Conservation (phyloP, 2,329 filamentous ascomycete species). For the Aspergillus niger region DNA sequence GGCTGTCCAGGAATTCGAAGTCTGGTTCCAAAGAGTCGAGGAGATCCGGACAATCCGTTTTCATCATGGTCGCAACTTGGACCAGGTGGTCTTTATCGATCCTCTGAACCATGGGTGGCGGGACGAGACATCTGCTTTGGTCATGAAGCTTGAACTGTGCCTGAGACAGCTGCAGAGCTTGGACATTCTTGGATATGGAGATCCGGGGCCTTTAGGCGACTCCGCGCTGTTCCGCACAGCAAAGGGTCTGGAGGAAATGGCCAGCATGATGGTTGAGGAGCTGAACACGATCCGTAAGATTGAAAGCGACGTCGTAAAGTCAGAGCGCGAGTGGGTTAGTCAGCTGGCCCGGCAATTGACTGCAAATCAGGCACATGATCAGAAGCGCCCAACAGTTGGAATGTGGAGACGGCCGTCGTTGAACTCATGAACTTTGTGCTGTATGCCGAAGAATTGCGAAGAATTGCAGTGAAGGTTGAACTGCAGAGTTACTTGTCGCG, state of each 20-base stretch:
- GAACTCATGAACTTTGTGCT: slow-evolving; percentile 8
- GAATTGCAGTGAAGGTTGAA: not conserved
- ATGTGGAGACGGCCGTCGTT: slow-evolving; percentile 29
- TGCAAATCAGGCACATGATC: slow-evolving; percentile 12
- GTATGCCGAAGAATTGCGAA: not conserved
- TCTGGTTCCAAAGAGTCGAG: slow-evolving; percentile 37
- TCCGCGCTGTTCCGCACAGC: slow-evolving; percentile 38
- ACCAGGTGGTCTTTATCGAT: slow-evolving; percentile 35
- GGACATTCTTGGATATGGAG: slow-evolving; percentile 36
- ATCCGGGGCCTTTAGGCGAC: slow-evolving; percentile 22
- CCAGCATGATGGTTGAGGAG: slow-evolving; percentile 41
- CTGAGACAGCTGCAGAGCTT: slow-evolving; percentile 39
- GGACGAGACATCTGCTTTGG: slow-evolving; percentile 33
- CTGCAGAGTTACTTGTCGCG: not conserved
- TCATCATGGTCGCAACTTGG: slow-evolving; percentile 13
- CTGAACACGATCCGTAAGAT: slow-evolving; percentile 38
- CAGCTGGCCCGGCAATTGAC: slow-evolving; percentile 31
- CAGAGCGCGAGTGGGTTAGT: slow-evolving; percentile 38
- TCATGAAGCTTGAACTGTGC: slow-evolving; percentile 38
- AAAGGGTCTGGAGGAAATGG: slow-evolving; percentile 31
- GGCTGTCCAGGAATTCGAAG: slow-evolving; percentile 36
- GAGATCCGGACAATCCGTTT: slow-evolving; percentile 27
- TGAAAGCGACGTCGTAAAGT: slow-evolving; percentile 36
- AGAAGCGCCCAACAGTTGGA: slow-evolving; percentile 23
- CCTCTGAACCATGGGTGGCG: slow-evolving; percentile 39